Conservation (phyloP, 441 rosid genomes). For the Arabidopsis hybrid region DNA sequence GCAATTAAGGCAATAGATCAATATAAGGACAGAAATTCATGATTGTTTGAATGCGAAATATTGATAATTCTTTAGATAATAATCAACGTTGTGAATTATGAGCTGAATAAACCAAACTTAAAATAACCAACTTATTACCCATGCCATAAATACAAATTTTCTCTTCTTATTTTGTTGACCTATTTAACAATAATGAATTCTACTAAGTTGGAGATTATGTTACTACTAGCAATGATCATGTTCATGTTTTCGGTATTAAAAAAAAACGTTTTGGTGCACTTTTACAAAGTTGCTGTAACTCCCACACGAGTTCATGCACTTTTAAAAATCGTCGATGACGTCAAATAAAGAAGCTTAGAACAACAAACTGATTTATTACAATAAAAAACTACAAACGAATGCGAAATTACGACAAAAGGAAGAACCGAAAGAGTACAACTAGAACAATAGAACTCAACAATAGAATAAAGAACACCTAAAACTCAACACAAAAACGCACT, state of each 20-base stretch:
- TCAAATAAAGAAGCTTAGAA: background rate
- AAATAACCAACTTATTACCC: background rate
- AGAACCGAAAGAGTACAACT: background rate
- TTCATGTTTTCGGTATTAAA: too few relatives aligned
- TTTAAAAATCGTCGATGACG: background rate
- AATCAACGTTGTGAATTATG: background rate
- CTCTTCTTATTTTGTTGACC: background rate
- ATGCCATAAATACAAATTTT: background rate
- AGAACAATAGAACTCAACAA: slow-evolving; percentile 9
- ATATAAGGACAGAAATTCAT: slow-evolving; percentile 18
- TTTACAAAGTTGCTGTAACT: too few relatives aligned
- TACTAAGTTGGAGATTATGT: background rate
- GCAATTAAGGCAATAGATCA: slow-evolving; percentile 1
- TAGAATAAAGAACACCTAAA: background rate
- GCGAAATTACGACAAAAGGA: background rate
- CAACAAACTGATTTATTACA: slow-evolving; percentile 1
- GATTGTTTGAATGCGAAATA: slow-evolving; percentile 5
- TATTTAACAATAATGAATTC: background rate
- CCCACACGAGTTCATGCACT: too few relatives aligned
- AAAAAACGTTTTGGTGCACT: too few relatives aligned
- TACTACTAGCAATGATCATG: too few relatives aligned
- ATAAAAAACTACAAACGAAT: slow-evolving; percentile 7
- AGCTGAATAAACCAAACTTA: slow-evolving; percentile 9
- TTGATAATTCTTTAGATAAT: background rate
- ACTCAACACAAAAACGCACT: background rate